Evolutionary conservation across 306 rosid genomes (phyloP).

Genomic region (Geum urbanum): DNA sequence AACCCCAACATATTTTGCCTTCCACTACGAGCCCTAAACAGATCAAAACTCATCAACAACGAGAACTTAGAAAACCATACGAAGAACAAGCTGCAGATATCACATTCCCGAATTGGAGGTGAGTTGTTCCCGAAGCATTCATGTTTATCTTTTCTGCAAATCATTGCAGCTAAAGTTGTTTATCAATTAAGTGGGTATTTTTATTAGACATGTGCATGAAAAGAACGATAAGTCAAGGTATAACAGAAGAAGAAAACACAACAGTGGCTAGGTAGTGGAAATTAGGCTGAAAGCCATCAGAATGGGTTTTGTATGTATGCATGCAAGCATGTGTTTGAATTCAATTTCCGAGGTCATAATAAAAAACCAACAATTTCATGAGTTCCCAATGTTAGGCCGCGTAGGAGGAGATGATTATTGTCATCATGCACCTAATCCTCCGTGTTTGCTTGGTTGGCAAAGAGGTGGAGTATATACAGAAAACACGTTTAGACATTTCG

Average conservation of each 20-base stretch:
- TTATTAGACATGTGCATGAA: not conserved
- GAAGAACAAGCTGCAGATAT: not conserved
- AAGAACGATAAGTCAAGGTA: not conserved
- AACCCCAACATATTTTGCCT: not conserved
- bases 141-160: not conserved
- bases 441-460: slow-evolving; percentile 29
- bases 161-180: not conserved
- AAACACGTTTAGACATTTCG: not conserved
- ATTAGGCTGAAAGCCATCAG: not conserved
- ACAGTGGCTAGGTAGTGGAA: not conserved
- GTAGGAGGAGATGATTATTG: slow-evolving; percentile 7
- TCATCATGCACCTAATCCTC: not conserved
- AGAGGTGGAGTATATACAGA: slow-evolving; percentile 13
- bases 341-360: slow-evolving; percentile 33
- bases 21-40: not conserved
- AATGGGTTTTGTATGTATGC: not conserved
- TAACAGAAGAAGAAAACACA: not conserved
- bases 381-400: slow-evolving; percentile 24
- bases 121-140: not conserved
- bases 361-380: slow-evolving; percentile 22
- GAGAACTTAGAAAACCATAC: not conserved
- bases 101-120: not conserved
- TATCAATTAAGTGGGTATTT: not conserved
- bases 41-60: not conserved
- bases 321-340: slow-evolving; percentile 30